Evolutionary conservation across 495 filamentous ascomycete species (phyloP), one percentile per base, ranked within the genome.

Genomic region (Neurospora sp.): DNA sequence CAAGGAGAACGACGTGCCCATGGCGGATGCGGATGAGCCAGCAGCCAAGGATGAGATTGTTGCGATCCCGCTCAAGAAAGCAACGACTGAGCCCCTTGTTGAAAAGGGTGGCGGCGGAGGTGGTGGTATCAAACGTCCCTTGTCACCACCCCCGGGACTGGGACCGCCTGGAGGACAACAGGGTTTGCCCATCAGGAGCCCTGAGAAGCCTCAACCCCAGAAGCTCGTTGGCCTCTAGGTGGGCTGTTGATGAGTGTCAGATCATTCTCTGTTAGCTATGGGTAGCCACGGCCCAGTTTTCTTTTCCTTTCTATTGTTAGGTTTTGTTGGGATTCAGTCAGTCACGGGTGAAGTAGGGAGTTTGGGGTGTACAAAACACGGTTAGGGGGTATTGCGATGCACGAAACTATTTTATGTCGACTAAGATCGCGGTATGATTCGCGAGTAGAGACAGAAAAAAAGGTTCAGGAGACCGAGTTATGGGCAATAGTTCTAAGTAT

Each of bases 21-120:
- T 74, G 6, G 27, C 70, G 27, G 78, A 77, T 41, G 74, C 75
- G 0, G 79, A 80, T 69, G 48, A 39, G 39, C 75, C 76, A 4
- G 77, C 75, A 1, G 76, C 76, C 10, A 80, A 82, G 39, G 77
- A 75, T 11, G 81, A 81, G 70, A 71, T 77, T 8, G 79, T 80
- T 23, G 81, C 77, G n/a, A 72, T 75, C 14, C 73, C 2, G 31
- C 41, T 23, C 39, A 74, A 41, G 31, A 70, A 59, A 71, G 38
- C 71, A 40, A 62, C 41, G 59, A 31, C 41, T 16, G 72, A 59
- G 31, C 12, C 54, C 27, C 54, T 66, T 35, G 23, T 18, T 66
- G 54, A 35, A 3, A 66, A 66, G 14, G 31, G 54, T 8, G 54
- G 35, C 35, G 35, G 35, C 35, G 35, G 35, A 37, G 35, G 23